These are phyloP conservation scores for Zymoseptoria brevis DNA, from an alignment of 2,329 filamentous ascomycete genomes.

Conservation along the genomic window DNA sequence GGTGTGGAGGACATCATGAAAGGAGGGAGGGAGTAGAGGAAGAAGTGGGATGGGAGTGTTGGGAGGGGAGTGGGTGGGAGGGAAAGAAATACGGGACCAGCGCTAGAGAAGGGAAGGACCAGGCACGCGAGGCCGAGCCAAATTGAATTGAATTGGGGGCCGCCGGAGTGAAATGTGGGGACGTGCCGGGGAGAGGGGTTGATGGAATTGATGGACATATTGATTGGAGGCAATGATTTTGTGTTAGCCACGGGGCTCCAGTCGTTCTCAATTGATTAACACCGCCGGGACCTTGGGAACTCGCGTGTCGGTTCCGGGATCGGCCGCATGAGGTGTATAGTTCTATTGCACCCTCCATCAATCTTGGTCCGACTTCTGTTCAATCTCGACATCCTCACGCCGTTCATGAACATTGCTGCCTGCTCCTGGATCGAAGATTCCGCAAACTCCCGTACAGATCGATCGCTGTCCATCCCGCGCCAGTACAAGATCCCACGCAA, in stretches of 20 bases:
- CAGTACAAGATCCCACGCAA: neutral
- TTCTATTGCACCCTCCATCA: no score
- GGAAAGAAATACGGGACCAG: slow-evolving; percentile 3
- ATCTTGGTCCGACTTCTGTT: no score
- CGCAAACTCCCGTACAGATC: no score
- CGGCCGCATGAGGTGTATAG: no score
- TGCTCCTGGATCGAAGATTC: no score
- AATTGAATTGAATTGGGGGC: no score
- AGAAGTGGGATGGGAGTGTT: neutral
- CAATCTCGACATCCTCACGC: no score
- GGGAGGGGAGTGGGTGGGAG: neutral
- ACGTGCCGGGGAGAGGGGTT: neutral
- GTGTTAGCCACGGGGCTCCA: neutral
- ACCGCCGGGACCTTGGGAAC: neutral
- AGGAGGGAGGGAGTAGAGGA: slow-evolving; percentile 9
- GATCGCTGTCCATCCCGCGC: no score
- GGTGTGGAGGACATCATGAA: slow-evolving; percentile 22
- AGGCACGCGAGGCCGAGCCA: neutral
- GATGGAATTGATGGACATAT: neutral
- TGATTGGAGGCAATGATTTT: neutral
- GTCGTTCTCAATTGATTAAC: neutral
- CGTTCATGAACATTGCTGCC: no score
- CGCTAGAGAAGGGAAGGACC: neutral
- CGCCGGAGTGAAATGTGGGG: neutral
- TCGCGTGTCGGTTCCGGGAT: no score